phyloP scores from a whole-genome alignment of 768 basidiomycete genomes.

The Tulasnella calospora region DNA sequence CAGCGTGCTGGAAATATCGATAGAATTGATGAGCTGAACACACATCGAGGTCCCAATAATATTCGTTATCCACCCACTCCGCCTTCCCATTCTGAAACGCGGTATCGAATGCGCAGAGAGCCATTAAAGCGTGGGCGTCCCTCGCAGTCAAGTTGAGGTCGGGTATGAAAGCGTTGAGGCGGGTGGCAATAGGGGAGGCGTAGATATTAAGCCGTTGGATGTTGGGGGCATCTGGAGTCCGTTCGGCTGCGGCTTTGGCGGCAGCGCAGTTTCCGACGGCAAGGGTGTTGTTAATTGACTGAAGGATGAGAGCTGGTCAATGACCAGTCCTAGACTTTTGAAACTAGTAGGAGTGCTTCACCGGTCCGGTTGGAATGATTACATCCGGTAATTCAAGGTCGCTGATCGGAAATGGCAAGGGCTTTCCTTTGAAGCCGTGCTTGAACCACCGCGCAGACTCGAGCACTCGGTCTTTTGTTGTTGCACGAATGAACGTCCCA shows the following conservation, averaged over 20 bases:
- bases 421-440: slow-evolving; percentile 11
- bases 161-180: not conserved
- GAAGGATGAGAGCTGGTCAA: not conserved
- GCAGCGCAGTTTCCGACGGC: not conserved
- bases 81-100: not conserved
- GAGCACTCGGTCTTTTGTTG: not conserved
- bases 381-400: not conserved
- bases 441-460: slow-evolving; percentile 25
- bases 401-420: not conserved
- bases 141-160: slow-evolving; percentile 10
- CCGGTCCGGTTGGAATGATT: slow-evolving; percentile 12
- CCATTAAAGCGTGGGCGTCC: slow-evolving; percentile 13
- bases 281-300: slow-evolving; percentile 19
- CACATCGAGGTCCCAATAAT: slow-evolving; percentile 23
- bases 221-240: not conserved
- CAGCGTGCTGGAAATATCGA: no score
- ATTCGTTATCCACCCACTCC: slow-evolving; percentile 22
- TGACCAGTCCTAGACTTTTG: not conserved
- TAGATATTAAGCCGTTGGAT: slow-evolving; percentile 12
- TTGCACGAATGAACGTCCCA: slow-evolving; percentile 18
- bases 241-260: not conserved
- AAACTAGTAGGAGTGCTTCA: not conserved
- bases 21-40: not conserved
- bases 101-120: slow-evolving; percentile 21
- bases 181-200: slow-evolving; percentile 2